phyloP scores from a whole-genome alignment of 306 rosid genomes.

The Alnus rubra region DNA sequence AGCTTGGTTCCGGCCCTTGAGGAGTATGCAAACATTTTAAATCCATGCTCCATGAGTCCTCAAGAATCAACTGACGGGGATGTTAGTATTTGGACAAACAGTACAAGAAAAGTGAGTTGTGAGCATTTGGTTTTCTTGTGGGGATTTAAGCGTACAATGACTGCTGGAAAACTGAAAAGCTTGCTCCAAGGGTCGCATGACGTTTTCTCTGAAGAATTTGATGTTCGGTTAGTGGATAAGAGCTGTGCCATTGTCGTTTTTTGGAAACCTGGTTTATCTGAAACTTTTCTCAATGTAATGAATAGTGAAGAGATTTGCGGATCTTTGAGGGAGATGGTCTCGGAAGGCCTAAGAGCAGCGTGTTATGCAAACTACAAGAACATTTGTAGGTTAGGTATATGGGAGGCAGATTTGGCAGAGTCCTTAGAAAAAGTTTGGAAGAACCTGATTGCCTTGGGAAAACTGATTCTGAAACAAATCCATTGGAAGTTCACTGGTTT shows the following conservation, averaged over 20 bases:
- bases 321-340: slow-evolving; percentile 53
- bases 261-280: slow-evolving; percentile 56
- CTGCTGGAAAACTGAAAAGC: slow-evolving; percentile 60
- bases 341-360: slow-evolving; percentile 65
- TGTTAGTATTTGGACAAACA: slow-evolving; percentile 54
- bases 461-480: slow-evolving; percentile 31
- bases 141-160: slow-evolving; percentile 66
- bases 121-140: slow-evolving; percentile 69
- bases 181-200: slow-evolving; percentile 49
- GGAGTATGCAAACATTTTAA: slow-evolving; percentile 43
- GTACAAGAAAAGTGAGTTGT: slow-evolving; percentile 48
- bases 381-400: slow-evolving; percentile 52
- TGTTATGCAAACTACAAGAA: slow-evolving; percentile 57
- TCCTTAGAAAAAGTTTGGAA: slow-evolving; percentile 56
- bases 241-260: slow-evolving; percentile 80
- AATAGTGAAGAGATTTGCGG: slow-evolving; percentile 44
- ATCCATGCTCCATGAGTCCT: slow-evolving; percentile 27
- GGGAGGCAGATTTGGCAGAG: slow-evolving; percentile 70
- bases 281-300: slow-evolving; percentile 45
- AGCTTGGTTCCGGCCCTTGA: slow-evolving; percentile 42
- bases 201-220: slow-evolving; percentile 65
- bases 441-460: slow-evolving; percentile 24
- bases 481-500: slow-evolving; percentile 47
- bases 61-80: slow-evolving; percentile 37
- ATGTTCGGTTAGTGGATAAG: slow-evolving; percentile 66